A percentile compares a stretch with the other conserved stretches of the same genome.
Evolutionary conservation across 768 basidiomycete species (phyloP).

Genomic region (Russula earlei): DNA sequence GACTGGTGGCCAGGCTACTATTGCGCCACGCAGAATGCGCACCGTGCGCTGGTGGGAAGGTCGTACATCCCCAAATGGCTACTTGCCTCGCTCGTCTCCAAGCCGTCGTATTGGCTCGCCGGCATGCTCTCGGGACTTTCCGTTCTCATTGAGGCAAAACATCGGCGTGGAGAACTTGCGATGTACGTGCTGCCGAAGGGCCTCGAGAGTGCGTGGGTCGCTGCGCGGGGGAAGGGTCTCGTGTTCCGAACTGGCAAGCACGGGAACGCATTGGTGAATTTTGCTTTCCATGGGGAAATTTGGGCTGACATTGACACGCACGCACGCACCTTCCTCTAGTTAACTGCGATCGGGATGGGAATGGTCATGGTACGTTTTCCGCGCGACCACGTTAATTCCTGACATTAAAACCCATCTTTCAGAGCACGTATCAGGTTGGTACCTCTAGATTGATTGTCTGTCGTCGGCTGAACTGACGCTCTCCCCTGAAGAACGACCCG

Average conservation of each 20-base stretch:
- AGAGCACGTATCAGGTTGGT: slow-evolving; percentile 54
- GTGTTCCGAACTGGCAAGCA: slow-evolving; percentile 62
- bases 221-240: slow-evolving; percentile 63
- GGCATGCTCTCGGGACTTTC: slow-evolving; percentile 70
- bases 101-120: slow-evolving; percentile 61
- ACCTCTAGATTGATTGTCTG: not conserved
- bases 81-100: slow-evolving; percentile 52
- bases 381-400: not conserved
- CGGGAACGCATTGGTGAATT: slow-evolving; percentile 50
- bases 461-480: not conserved
- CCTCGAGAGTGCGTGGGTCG: slow-evolving; percentile 84
- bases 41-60: slow-evolving; percentile 32
- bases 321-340: slow-evolving; percentile 23
- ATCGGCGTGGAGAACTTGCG: slow-evolving; percentile 82
- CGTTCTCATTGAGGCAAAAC: slow-evolving; percentile 79
- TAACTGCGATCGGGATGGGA: slow-evolving; percentile 73
- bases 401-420: not conserved
- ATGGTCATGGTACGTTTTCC: slow-evolving; percentile 70
- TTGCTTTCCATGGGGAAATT: not conserved
- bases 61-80: slow-evolving; percentile 34
- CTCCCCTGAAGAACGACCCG: slow-evolving; percentile 45
- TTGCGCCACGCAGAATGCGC: slow-evolving; percentile 51
- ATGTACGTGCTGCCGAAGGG: slow-evolving; percentile 89
- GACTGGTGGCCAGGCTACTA: slow-evolving; percentile 27
- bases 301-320: not conserved